phyloP scores from a whole-genome alignment of 1,139 yeast species.

The Protomyces inouyei region DNA sequence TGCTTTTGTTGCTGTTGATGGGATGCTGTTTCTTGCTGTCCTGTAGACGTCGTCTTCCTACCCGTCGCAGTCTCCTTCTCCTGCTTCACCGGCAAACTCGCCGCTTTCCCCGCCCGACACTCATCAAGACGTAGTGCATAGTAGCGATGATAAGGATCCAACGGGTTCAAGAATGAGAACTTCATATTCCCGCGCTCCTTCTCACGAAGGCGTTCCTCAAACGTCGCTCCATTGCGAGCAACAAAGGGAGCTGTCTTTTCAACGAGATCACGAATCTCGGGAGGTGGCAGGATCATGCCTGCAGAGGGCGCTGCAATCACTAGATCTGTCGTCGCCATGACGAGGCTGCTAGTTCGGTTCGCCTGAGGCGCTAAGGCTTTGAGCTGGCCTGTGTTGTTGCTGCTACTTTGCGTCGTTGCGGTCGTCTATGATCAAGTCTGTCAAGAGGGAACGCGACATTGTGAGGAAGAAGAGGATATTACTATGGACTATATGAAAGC shows the following conservation, averaged over 20 bases:
- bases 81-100: slow-evolving; percentile 26
- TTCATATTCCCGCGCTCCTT: slow-evolving; percentile 49
- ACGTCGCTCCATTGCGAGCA: slow-evolving; percentile 56
- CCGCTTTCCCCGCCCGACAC: slow-evolving; percentile 33
- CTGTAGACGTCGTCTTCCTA: not conserved
- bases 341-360: not conserved
- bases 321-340: not conserved
- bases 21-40: not conserved
- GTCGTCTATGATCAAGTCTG: not conserved
- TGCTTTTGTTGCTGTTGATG: not conserved
- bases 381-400: not conserved
- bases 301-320: not conserved
- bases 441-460: not conserved
- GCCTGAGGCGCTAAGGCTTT: not conserved
- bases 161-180: slow-evolving; percentile 57
- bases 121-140: slow-evolving; percentile 47
- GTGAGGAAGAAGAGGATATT: not conserved
- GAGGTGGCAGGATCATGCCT: slow-evolving; percentile 54
- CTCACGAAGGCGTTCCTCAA: slow-evolving; percentile 56
- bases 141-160: slow-evolving; percentile 55
- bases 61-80: not conserved
- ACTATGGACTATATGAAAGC: not conserved
- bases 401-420: not conserved
- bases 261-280: slow-evolving; percentile 53
- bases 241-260: slow-evolving; percentile 73